Evolutionary conservation across 1,284 basidiomycete genomes (phyloP), one percentile per base, ranked within the genome.

Genomic region (Cryptococcus sp.): DNA sequence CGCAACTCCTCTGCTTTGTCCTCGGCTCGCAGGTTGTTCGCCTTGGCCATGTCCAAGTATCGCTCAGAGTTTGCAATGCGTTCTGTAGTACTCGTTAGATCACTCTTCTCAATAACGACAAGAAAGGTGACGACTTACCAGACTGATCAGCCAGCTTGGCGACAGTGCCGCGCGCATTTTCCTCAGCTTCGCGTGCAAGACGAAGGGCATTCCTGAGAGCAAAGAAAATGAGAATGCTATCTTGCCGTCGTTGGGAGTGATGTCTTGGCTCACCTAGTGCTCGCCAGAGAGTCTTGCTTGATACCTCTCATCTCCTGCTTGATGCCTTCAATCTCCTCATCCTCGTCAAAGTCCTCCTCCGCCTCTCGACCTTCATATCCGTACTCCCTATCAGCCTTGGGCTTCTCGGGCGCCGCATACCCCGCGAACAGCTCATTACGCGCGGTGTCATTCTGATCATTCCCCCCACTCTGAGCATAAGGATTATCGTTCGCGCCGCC

Each of bases 321-420:
- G 81, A 99, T 95, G 16, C 89, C 93, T 79, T 99, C 95, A 5
- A 96, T 83, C 72, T 98, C 95, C 67, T 98, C 94, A 25, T 98
- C 94, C 65, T 89, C 89, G 54, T 78, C 75, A 57, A 76, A 79
- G 76, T 95, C 92, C 72, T 91, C 87, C 61, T 80, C 76, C 43
- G 69, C 67, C 64, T 78, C 76, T 29, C 75, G 57, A 0, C 75
- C 74, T 38, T 77, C 73, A 50, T 78, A 75, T 17, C 78, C 78
- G 57, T 75, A 78, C 61, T 75, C 54, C 37, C 69, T 57, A 44
- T 62, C 61, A 8, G 59, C 54, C 43, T 54, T 29, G 61, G 74
- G 68, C 82, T 85, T 72, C 25, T 84, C 76, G 0, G 64, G 66
- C 39, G 60, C 55, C 17, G 48, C 52, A 57, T 57, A 69, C 25